These are phyloP conservation scores for Avicennia marina DNA, from an alignment of 257 asterid species.

Conservation along the genomic window DNA sequence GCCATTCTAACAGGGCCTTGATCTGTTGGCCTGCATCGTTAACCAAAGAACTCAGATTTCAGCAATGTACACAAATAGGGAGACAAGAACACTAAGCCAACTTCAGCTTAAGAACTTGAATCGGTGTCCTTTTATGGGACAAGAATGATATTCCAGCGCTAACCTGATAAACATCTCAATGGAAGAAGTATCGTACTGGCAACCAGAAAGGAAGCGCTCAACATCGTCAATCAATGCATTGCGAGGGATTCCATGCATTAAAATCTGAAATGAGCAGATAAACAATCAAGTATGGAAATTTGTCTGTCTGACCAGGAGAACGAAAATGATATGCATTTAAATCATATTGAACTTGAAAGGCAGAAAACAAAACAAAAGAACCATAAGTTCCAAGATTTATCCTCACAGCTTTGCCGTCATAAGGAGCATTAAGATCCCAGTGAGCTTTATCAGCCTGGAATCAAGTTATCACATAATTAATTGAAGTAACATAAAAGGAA, in stretches of 20 bases:
- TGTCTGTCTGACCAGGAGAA: not conserved
- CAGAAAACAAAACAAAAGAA: constrained; percentile 9
- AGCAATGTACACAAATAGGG: not conserved
- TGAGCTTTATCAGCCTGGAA: constrained; percentile 50
- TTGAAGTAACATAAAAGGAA: not conserved
- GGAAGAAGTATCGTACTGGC: constrained; percentile 58
- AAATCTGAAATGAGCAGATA: constrained; percentile 35
- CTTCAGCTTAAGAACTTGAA: not conserved
- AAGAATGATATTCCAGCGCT: constrained; percentile 11
- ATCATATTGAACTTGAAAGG: not conserved
- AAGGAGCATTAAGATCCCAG: constrained; percentile 50
- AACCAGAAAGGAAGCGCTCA: constrained; percentile 80
- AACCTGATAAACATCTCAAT: constrained; percentile 43
- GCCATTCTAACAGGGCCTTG: constrained; percentile 41
- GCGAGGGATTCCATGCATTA: constrained; percentile 66
- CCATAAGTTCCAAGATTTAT: constrained; percentile 5
- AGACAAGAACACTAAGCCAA: too few relatives aligned
- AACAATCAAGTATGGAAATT: not conserved
- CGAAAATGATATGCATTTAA: not conserved
- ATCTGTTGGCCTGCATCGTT: constrained; percentile 38
- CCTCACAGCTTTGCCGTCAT: constrained; percentile 85
- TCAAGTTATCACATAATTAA: constrained; percentile 12
- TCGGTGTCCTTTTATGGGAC: not conserved
- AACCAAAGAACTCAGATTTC: not conserved
- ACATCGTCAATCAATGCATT: constrained; percentile 59